Conservation (phyloP, 2,329 filamentous ascomycete genomes). For the Pleoardoris graminearum region DNA sequence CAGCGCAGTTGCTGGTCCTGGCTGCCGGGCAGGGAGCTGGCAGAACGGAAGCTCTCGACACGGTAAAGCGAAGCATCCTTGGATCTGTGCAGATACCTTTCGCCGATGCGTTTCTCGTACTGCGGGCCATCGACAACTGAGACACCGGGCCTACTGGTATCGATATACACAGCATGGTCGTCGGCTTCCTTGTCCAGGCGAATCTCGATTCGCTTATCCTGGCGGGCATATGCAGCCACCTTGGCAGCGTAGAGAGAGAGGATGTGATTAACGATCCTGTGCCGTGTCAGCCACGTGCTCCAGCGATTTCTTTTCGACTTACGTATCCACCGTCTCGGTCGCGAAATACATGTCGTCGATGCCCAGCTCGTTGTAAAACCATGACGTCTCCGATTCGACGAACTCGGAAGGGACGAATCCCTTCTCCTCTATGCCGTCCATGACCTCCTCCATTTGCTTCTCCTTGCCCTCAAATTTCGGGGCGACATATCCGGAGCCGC, state of each 20-base stretch:
- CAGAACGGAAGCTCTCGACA: slow-evolving; percentile 95
- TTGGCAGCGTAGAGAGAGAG: slow-evolving; percentile 97
- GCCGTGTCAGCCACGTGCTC: slow-evolving; percentile 17
- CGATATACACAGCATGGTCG: slow-evolving; percentile 98
- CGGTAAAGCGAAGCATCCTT: slow-evolving; percentile 75
- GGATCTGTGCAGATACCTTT: slow-evolving; percentile 88
- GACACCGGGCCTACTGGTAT: slow-evolving; percentile 89
- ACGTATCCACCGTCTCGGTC: slow-evolving; percentile 78
- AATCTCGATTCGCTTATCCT: slow-evolving; percentile 94
- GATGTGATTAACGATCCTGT: slow-evolving; percentile 82
- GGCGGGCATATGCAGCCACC: slow-evolving; percentile 87
- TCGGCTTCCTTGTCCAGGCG: slow-evolving; percentile 90
- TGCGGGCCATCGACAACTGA: slow-evolving; percentile 77
- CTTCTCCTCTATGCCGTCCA: slow-evolving; percentile 74
- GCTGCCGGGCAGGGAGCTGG: slow-evolving; percentile 73
- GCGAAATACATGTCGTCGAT: slow-evolving; percentile 99
- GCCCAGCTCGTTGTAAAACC: slow-evolving; percentile 97
- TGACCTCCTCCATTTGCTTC: slow-evolving; percentile 85
- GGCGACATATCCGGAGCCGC: slow-evolving; percentile 85
- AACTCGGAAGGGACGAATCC: slow-evolving; percentile 86
- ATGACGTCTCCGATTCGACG: slow-evolving; percentile 81
- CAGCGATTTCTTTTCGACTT: slow-evolving; percentile 16
- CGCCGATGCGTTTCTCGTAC: slow-evolving; percentile 91
- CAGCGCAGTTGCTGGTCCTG: slow-evolving; percentile 86
- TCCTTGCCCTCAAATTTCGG: slow-evolving; percentile 92